Evolutionary conservation across 495 filamentous ascomycete genomes (phyloP), one percentile per base, ranked within the genome.

Genomic region (Aspergillus mulundensis): DNA sequence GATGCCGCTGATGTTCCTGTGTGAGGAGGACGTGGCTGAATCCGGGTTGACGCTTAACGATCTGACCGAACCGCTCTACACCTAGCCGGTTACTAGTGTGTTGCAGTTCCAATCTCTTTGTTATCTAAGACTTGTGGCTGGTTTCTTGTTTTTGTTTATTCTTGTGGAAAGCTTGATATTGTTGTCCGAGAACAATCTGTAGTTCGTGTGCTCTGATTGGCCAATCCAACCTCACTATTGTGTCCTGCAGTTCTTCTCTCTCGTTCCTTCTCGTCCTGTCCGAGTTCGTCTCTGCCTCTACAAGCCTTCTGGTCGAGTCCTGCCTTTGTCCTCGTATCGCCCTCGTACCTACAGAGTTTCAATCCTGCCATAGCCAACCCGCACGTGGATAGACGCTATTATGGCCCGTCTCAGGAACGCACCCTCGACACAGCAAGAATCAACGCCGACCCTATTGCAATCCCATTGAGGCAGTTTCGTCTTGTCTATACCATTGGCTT

Each of bases 1-100:
- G 77, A 96, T 96, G 93, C 90, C 92, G 48, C 73, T 97, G 62
- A 77, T 88, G 59, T 97, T 97, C 71, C 70, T 97, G 67, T 85
- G 85, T 62, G 88, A 90, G 23, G 83, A 89, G 69, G 91, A 96
- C 73, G 81, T 97, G 66, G 93, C 92, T 5, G 85, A 92, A 77
- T 83, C 90, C 58, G 93, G 93, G 4, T 51, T 95, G 65, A 79
- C 80, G 41, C 70, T 95, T 72, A 94, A 95, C 75, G 81, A 80
- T 8, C 74, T 95, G 62, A 96, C 91, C 18, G 85, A 90, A 69
- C 86, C 87, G 59, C 73, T 96, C 41, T 96, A 95, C 69, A 96
- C 91, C 12, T 95, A 60, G 69, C 12, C 15, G n/a, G 5, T 20
- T 56, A 45, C 6, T 19, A 43, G 56, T 32, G 16, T 56, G 44